Evolutionary conservation across 2,329 filamentous ascomycete species (phyloP).

Genomic region (Didymella arachidicola): DNA sequence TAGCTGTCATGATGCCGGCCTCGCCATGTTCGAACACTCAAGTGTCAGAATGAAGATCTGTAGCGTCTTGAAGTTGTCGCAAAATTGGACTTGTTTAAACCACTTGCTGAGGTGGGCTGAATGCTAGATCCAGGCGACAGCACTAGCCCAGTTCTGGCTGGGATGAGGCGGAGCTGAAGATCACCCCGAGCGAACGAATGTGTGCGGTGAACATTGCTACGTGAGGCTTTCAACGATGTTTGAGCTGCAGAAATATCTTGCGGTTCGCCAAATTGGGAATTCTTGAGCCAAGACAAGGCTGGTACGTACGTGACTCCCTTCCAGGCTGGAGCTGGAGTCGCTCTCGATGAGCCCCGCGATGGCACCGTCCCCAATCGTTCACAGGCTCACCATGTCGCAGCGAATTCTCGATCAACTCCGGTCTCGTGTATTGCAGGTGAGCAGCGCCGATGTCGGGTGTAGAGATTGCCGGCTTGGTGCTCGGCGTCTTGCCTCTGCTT

Average conservation of each 20-base stretch:
- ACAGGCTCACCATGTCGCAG: constrained; percentile 25
- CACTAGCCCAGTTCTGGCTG: constrained; percentile 16
- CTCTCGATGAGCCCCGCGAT: constrained; percentile 21
- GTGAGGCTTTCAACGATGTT: not conserved
- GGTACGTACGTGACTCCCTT: constrained; percentile 13
- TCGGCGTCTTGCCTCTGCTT: constrained; percentile 51
- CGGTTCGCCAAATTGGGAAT: not conserved
- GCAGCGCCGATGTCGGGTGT: constrained; percentile 40
- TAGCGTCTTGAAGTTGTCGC: constrained; percentile 8
- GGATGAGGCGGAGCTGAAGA: constrained; percentile 16
- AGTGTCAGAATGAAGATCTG: constrained; percentile 5
- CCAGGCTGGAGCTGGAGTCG: not conserved
- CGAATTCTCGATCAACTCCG: not conserved
- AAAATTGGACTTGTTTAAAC: not conserved
- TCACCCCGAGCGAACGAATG: constrained; percentile 5
- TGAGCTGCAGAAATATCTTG: not conserved
- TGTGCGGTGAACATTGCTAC: not conserved
- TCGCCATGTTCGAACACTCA: constrained; percentile 22
- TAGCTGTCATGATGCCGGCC: constrained; percentile 27
- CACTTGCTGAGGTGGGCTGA: constrained; percentile 7
- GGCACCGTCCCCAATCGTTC: constrained; percentile 7
- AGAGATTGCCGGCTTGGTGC: constrained; percentile 44
- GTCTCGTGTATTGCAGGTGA: not conserved
- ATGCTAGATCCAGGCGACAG: constrained; percentile 5
- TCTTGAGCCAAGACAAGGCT: constrained; percentile 6